A percentile compares a stretch with the other conserved stretches of the same genome.
phyloP scores from a whole-genome alignment of 805 yeast species.

The Lachancea cidri region DNA sequence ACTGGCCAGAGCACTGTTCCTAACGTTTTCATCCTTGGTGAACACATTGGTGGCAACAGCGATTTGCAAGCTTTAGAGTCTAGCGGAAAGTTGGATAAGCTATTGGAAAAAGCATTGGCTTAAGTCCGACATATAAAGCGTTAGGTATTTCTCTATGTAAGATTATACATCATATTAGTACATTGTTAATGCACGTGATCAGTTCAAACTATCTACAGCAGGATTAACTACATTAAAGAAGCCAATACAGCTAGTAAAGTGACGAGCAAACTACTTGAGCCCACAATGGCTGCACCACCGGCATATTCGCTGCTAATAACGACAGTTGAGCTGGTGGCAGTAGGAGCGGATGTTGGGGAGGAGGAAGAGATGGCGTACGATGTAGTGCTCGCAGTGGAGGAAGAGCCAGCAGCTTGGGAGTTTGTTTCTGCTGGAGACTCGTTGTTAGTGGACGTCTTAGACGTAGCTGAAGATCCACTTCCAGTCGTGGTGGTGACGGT shows the following conservation, averaged over 20 bases:
- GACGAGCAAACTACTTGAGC: constrained; percentile 4
- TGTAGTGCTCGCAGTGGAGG: background rate
- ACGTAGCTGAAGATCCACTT: no score
- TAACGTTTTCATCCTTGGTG: constrained; percentile 80
- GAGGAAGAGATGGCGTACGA: background rate
- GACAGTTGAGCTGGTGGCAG: constrained; percentile 1
- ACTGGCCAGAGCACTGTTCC: constrained; percentile 95
- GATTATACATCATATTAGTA: no score
- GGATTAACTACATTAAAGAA: constrained; percentile 2
- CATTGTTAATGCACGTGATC: background rate
- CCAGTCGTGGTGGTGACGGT: background rate
- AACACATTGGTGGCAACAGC: constrained; percentile 94
- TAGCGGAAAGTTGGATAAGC: constrained; percentile 49
- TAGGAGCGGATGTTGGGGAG: background rate
- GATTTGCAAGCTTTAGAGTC: constrained; percentile 72
- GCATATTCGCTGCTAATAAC: constrained; percentile 3
- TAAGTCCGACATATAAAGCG: background rate
- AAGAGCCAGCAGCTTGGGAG: no score
- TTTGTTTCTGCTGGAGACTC: background rate
- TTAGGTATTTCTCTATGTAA: background rate
- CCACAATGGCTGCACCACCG: constrained; percentile 4
- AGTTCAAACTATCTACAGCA: no score
- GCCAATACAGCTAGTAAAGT: constrained; percentile 6
- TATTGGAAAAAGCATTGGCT: constrained; percentile 25
- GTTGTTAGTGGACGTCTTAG: no score